phyloP scores from a whole-genome alignment of 257 asterid species.

The Penstemon barbatus region DNA sequence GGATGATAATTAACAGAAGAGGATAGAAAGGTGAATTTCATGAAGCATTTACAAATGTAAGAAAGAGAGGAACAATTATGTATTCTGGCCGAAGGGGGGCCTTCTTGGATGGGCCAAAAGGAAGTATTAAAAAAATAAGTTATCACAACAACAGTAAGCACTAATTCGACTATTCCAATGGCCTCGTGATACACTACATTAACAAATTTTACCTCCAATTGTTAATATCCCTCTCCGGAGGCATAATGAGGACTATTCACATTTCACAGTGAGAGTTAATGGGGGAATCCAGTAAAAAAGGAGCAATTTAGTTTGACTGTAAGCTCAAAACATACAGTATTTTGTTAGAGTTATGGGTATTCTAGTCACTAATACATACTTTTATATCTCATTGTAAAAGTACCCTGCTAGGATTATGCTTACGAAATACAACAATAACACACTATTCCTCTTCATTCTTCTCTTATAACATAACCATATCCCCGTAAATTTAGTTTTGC shows the following conservation, averaged over 20 bases:
- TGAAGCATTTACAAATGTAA: neutral
- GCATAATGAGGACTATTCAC: no score
- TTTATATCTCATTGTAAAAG: no score
- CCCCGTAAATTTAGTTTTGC: neutral
- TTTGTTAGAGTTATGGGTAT: no score
- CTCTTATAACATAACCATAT: no score
- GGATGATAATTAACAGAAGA: neutral
- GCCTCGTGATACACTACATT: neutral
- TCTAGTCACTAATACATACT: no score
- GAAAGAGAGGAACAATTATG: neutral
- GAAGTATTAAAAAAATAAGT: neutral
- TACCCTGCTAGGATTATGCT: no score
- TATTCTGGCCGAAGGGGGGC: neutral
- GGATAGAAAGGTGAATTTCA: neutral
- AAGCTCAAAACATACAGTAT: no score
- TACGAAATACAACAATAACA: no score
- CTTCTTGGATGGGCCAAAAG: conserved; percentile 8
- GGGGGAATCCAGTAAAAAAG: no score
- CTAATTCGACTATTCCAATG: neutral
- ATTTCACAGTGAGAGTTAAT: no score
- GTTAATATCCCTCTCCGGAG: neutral
- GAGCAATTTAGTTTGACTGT: no score
- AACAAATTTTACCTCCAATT: neutral
- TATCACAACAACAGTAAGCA: neutral
- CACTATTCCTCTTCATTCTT: no score